phyloP scores from a whole-genome alignment of 257 asterid species.

The Sherardia arvensis region DNA sequence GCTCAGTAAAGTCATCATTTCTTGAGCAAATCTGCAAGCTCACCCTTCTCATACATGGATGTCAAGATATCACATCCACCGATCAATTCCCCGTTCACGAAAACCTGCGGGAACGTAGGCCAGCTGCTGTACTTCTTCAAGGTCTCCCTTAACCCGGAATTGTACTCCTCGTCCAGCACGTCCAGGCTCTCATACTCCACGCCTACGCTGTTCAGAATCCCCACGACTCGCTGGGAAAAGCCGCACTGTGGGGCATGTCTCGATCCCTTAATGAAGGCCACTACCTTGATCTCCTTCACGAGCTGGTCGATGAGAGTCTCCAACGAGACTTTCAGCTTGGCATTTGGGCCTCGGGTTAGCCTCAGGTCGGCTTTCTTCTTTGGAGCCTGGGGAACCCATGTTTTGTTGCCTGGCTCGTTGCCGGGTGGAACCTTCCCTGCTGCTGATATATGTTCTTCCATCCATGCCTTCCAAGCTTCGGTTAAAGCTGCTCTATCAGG shows the following conservation, averaged over 20 bases:
- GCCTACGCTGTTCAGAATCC: conserved; percentile 70
- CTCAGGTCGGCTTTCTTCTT: conserved; percentile 74
- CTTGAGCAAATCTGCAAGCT: conserved; percentile 51
- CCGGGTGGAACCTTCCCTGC: conserved; percentile 88
- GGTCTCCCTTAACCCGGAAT: conserved; percentile 72
- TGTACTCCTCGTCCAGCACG: conserved; percentile 82
- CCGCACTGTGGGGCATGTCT: conserved; percentile 79
- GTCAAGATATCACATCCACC: conserved; percentile 95
- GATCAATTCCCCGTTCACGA: conserved; percentile 74
- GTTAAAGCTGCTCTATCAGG: conserved; percentile 62
- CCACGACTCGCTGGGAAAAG: conserved; percentile 63
- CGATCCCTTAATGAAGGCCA: conserved; percentile 88
- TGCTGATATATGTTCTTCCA: conserved; percentile 81
- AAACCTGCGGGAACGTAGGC: conserved; percentile 95
- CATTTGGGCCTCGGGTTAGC: conserved; percentile 79
- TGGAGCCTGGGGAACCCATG: conserved; percentile 74
- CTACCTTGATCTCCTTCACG: conserved; percentile 84
- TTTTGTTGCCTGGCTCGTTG: conserved; percentile 70
- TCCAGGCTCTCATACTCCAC: conserved; percentile 82
- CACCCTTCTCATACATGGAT: conserved; percentile 87
- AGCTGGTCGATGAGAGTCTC: conserved; percentile 68
- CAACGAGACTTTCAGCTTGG: conserved; percentile 62
- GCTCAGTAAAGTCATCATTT: conserved; percentile 8
- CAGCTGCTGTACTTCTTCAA: conserved; percentile 81
- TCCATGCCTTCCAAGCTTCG: conserved; percentile 88